Evolutionary conservation across 108 stramenopile species (phyloP).

Genomic region (Nitzschia sp.): DNA sequence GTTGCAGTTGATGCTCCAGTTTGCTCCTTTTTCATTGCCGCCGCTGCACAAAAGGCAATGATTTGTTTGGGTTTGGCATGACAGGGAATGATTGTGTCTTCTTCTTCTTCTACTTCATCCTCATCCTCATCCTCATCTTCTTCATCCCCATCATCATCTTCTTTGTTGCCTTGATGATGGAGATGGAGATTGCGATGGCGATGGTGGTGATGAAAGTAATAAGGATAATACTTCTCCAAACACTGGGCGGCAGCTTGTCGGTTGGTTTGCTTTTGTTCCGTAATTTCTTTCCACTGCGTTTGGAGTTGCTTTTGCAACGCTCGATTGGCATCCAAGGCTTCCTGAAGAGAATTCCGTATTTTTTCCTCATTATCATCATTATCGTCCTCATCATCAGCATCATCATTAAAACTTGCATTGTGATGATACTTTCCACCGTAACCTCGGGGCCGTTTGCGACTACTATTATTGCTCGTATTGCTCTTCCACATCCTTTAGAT

Average conservation of each 20-base stretch:
- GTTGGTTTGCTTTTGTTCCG: conserved; percentile 13
- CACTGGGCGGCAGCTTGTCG: conserved; percentile 13
- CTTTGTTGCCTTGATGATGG: background rate
- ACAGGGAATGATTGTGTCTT: background rate
- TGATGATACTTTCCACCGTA: no score
- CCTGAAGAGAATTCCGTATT: conserved; percentile 26
- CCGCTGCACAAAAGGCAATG: background rate
- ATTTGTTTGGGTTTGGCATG: background rate
- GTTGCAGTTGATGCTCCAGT: background rate
- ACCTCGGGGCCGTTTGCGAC: no score
- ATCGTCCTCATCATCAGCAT: no score
- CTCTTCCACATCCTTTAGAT: no score
- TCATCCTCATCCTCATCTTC: background rate
- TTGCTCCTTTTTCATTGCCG: background rate
- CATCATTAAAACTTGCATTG: no score
- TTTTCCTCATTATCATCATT: no score
- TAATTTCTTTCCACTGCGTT: conserved; percentile 2
- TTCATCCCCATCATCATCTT: no score
- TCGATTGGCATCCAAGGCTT: conserved; percentile 25
- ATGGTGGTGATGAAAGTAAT: no score
- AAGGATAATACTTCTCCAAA: background rate
- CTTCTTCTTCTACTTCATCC: background rate
- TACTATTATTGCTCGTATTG: no score
- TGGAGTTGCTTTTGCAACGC: conserved; percentile 17
- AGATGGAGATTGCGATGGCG: background rate